Evolutionary conservation across 495 filamentous ascomycete species (phyloP).

Genomic region (Penicillium fimorum): DNA sequence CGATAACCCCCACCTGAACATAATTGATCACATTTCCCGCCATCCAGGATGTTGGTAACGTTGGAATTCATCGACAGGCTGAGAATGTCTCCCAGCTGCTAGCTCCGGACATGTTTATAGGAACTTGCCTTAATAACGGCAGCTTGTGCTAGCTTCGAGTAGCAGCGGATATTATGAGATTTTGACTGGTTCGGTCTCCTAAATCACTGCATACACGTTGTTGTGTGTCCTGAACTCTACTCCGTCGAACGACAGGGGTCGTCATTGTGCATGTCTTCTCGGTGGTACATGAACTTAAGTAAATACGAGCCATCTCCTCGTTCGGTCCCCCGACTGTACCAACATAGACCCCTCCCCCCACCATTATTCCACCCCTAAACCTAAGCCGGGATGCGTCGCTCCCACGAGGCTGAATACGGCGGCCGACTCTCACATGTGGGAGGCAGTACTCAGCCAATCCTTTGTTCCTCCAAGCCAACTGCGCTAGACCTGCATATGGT

Average conservation of each 20-base stretch:
- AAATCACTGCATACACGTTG: not conserved
- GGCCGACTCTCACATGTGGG: not conserved
- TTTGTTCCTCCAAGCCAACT: not conserved
- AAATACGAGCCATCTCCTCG: not conserved
- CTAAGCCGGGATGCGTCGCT: not conserved
- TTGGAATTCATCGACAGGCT: constrained; percentile 15
- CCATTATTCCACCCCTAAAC: not conserved
- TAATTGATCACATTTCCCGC: constrained; percentile 13
- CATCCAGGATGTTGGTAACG: constrained; percentile 10
- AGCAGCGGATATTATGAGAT: constrained; percentile 3
- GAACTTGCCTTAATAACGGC: not conserved
- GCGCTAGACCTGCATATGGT: constrained; percentile 1
- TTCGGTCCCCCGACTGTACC: not conserved
- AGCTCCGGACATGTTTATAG: constrained; percentile 2
- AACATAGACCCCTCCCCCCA: constrained; percentile 1
- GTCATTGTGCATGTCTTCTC: not conserved
- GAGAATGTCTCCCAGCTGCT: not conserved
- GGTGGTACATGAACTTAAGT: not conserved
- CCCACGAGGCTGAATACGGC: not conserved
- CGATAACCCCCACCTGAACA: constrained; percentile 7
- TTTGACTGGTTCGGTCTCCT: not conserved
- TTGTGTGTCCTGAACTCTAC: not conserved
- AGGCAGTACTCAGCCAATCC: too few species aligned
- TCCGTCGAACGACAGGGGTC: not conserved
- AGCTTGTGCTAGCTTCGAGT: not conserved